Conservation (phyloP, 2,329 filamentous ascomycete species). For the Fusarium dimerum region DNA sequence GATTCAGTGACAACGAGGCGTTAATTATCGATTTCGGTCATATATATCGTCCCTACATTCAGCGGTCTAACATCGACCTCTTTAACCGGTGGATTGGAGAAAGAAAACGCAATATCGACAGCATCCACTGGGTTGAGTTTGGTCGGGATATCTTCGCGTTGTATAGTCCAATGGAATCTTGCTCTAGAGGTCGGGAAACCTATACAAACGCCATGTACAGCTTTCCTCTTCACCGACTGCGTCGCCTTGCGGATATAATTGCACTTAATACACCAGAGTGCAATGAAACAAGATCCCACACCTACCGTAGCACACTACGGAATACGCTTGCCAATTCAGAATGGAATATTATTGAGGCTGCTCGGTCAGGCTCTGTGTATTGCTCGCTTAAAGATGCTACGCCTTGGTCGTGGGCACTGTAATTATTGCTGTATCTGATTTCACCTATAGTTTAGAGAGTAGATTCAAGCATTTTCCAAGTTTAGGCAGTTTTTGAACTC, state of each 20-base stretch:
- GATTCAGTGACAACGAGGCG: conserved; percentile 2
- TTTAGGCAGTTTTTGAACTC: no score
- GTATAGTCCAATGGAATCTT: conserved; percentile 4
- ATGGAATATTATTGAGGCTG: conserved; percentile 1
- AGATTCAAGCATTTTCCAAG: no score
- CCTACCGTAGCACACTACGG: conserved; percentile 2
- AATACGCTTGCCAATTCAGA: conserved; percentile 1
- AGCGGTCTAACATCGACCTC: not conserved
- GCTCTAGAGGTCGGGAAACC: not conserved
- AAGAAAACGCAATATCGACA: conserved; percentile 4
- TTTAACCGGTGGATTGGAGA: conserved; percentile 7
- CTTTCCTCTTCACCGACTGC: not conserved
- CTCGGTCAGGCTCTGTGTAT: conserved; percentile 5
- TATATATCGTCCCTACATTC: conserved; percentile 5
- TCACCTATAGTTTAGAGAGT: no score
- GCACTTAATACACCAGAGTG: not conserved
- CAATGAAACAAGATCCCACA: not conserved
- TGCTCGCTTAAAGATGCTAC: conserved; percentile 2
- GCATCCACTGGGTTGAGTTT: conserved; percentile 10
- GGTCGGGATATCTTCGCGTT: not conserved
- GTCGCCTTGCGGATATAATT: conserved; percentile 4
- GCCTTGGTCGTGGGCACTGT: conserved; percentile 9
- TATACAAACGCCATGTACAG: not conserved
- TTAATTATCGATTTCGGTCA: conserved; percentile 11
- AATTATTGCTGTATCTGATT: not conserved